Percentiles rank a stretch among this genome's conserved stretches.
Conservation (phyloP, 179 eudicot species). For the Amaranthus tricolor region DNA sequence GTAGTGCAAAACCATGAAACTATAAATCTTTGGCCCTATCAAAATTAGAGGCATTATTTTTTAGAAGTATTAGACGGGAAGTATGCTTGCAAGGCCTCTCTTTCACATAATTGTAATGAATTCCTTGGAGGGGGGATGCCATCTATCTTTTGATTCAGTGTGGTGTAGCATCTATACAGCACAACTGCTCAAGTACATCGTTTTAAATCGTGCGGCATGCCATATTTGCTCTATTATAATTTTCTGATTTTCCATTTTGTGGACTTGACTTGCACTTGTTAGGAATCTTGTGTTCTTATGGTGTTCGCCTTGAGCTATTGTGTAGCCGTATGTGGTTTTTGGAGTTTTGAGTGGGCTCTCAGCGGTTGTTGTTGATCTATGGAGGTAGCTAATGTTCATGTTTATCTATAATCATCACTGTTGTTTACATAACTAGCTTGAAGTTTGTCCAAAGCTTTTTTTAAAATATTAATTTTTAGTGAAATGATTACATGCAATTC, state of each 20-base stretch:
- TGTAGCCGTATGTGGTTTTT: conserved; percentile 7
- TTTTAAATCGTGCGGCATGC: too few relatives aligned
- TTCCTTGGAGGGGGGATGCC: too few relatives aligned
- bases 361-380: not conserved
- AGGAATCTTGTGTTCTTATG: not conserved
- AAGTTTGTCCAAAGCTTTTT: not conserved
- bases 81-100: too few relatives aligned
- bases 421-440: not conserved
- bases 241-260: not conserved
- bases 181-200: too few relatives aligned
- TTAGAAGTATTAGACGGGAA: too few relatives aligned
- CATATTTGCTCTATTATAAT: not conserved
- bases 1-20: too few relatives aligned
- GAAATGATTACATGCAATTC: too few relatives aligned
- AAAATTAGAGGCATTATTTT: too few relatives aligned
- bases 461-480: not conserved
- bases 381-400: not conserved
- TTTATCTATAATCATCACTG: not conserved
- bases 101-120: too few relatives aligned
- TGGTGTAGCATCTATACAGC: not conserved
- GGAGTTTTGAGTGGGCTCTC: not conserved
- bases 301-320: not conserved
- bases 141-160: not conserved
- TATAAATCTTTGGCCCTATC: too few relatives aligned
- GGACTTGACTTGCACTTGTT: too few relatives aligned